Percentiles rank a stretch among this genome's conserved stretches.
Conservation (phyloP, 2,329 filamentous ascomycete genomes). For the Curvularia sp. region DNA sequence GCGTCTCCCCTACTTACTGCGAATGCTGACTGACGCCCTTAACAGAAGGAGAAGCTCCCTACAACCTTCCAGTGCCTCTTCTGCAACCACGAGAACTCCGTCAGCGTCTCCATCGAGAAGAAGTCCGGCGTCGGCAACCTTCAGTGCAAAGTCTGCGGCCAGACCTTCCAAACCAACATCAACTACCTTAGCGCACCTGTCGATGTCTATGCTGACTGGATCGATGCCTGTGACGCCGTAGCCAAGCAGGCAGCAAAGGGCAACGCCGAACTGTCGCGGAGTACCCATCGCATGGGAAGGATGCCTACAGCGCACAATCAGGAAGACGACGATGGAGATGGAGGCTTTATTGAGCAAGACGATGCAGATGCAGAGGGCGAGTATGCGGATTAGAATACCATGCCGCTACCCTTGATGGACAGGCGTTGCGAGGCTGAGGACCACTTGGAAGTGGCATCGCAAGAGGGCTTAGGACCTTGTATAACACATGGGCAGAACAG, state of each 20-base stretch:
- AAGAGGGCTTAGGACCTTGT: slow-evolving; percentile 17
- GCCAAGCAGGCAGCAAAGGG: slow-evolving; percentile 65
- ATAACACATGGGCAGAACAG: slow-evolving; percentile 21
- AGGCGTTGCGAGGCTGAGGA: not conserved
- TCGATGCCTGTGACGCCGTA: slow-evolving; percentile 86
- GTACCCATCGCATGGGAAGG: slow-evolving; percentile 37
- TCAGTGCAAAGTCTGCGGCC: slow-evolving; percentile 90
- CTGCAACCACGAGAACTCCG: slow-evolving; percentile 96
- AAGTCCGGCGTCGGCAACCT: slow-evolving; percentile 86
- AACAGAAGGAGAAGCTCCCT: slow-evolving; percentile 69
- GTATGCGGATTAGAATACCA: slow-evolving; percentile 33
- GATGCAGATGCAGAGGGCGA: slow-evolving; percentile 51
- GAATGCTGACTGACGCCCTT: slow-evolving; percentile 19
- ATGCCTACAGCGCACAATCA: slow-evolving; percentile 30
- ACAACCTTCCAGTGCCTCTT: slow-evolving; percentile 96
- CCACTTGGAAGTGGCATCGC: not conserved
- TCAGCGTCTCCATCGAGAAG: slow-evolving; percentile 91
- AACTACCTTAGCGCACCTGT: slow-evolving; percentile 92
- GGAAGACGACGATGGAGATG: slow-evolving; percentile 40
- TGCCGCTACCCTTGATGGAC: not conserved
- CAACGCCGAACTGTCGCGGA: slow-evolving; percentile 39
- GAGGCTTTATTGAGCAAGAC: slow-evolving; percentile 51
- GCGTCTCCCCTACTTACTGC: not conserved
- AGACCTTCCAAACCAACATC: slow-evolving; percentile 89
- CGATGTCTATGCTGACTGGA: slow-evolving; percentile 98